Conservation (phyloP, 352 stramenopile species). For the Thraustochytrium sp. region DNA sequence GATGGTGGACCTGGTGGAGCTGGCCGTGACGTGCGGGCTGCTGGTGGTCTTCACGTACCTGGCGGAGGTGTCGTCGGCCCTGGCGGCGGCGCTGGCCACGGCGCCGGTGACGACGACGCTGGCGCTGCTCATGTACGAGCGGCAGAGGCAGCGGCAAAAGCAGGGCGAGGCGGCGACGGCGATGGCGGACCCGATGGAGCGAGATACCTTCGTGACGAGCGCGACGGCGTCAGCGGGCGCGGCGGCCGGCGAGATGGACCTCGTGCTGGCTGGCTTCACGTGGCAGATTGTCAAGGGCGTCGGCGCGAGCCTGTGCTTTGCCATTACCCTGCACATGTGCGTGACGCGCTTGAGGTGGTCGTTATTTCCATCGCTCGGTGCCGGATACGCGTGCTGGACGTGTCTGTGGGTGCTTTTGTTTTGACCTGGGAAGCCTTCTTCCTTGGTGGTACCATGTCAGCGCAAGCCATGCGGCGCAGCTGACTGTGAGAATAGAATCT, state of each 20-base stretch:
- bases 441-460: not conserved
- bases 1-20: not conserved
- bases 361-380: not conserved
- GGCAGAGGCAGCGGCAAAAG: not conserved
- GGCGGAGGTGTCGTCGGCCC: conserved; percentile 15
- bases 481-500: too few relatives aligned
- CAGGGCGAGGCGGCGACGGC: not conserved
- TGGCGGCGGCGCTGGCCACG: not conserved
- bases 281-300: conserved; percentile 35
- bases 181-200: not conserved
- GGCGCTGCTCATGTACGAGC: not conserved
- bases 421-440: not conserved
- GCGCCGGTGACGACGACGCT: conserved; percentile 11
- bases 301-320: not conserved
- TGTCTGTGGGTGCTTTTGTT: not conserved
- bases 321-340: not conserved
- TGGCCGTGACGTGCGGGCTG: not conserved
- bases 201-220: too few relatives aligned
- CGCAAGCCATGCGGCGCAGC: too few relatives aligned
- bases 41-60: not conserved
- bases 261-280: not conserved
- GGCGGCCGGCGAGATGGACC: not conserved
- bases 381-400: not conserved
- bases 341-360: not conserved
- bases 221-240: too few relatives aligned